Evolutionary conservation across 2,329 filamentous ascomycete genomes (phyloP).

Genomic region (Colletotrichum sojae): DNA sequence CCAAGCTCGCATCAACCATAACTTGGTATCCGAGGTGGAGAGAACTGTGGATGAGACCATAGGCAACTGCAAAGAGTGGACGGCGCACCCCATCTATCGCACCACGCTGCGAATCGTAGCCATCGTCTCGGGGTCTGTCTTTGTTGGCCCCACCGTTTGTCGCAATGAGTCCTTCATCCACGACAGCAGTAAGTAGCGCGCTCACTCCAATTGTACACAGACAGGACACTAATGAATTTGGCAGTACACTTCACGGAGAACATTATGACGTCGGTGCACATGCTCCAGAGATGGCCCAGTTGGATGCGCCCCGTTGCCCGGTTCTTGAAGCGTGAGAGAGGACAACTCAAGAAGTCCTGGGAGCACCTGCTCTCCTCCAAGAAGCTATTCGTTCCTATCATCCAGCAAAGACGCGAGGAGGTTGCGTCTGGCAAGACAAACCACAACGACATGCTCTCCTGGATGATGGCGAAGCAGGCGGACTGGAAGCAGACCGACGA

Average conservation of each 20-base stretch:
- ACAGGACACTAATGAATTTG: conserved; percentile 42
- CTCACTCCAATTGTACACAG: conserved; percentile 53
- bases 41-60: conserved; percentile 49
- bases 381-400: conserved; percentile 9
- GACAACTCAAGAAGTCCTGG: conserved; percentile 17
- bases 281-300: conserved; percentile 15
- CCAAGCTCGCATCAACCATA: conserved; percentile 11
- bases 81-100: conserved; percentile 51
- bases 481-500: conserved; percentile 48
- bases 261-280: conserved; percentile 15
- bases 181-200: conserved; percentile 57
- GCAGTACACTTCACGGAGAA: conserved; percentile 23
- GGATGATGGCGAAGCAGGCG: conserved; percentile 54
- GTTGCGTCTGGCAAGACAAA: not conserved
- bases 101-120: conserved; percentile 59
- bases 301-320: conserved; percentile 25
- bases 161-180: conserved; percentile 58
- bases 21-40: conserved; percentile 15
- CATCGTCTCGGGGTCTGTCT: conserved; percentile 59
- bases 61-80: conserved; percentile 54
- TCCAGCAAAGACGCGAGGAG: conserved; percentile 11
- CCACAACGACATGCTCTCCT: conserved; percentile 41
- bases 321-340: conserved; percentile 5
- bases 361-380: conserved; percentile 10
- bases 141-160: conserved; percentile 59